Base-by-base conservation (phyloP, 192 early-diverging fungal genomes). In the Cladochytrium replicatum region DNA sequence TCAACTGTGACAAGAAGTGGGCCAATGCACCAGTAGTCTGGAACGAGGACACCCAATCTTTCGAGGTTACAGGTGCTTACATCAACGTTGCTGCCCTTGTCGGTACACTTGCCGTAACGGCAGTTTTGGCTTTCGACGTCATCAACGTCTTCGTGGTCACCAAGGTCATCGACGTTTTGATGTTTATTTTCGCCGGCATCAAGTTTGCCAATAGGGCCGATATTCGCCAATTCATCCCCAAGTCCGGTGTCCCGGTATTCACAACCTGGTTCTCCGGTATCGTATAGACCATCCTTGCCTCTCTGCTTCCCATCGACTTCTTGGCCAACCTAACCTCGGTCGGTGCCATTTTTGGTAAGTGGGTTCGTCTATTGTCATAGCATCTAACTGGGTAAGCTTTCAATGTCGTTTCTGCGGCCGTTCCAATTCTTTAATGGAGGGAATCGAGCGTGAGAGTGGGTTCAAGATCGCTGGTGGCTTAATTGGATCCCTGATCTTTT, bases 171-270 rank as follows among this genome's bases (percentile, higher is more conserved):
- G 78, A 82, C 25, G 57, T 90, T 25, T 15, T 87, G 15, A 64
- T 91, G 46, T 89, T 94, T 57, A 85, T 92, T 32, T 85, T 88
- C 65, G 74, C 77, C 22, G 66, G 81, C 2, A 73, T 78, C 61
- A 69, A 71, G 19, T 86, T 66, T 38, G 70, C 91, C 49, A 63
- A 90, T 24, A 55, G 56, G 2, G 49, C 49, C 32, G 90, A 94
- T 48, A 87, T 94, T 31, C 84, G 89, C 42, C 80, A 83, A 27
- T 67, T 83, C 25, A 91, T 94, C 89, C 80, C 88, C 17, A n/a
- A n/a, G n/a, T n/a, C n/a, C n/a, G n/a, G n/a, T n/a, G n/a, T n/a
- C n/a, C 89, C 89, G 5, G 80, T 81, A 30, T 52, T 86, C 23
- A 65, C 85, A 6, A 91, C 86, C 2, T 39, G 86, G 26, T 57